These are phyloP conservation scores for Puccinia brachypodii DNA, from an alignment of 1,284 basidiomycete genomes.

Conservation along the genomic window DNA sequence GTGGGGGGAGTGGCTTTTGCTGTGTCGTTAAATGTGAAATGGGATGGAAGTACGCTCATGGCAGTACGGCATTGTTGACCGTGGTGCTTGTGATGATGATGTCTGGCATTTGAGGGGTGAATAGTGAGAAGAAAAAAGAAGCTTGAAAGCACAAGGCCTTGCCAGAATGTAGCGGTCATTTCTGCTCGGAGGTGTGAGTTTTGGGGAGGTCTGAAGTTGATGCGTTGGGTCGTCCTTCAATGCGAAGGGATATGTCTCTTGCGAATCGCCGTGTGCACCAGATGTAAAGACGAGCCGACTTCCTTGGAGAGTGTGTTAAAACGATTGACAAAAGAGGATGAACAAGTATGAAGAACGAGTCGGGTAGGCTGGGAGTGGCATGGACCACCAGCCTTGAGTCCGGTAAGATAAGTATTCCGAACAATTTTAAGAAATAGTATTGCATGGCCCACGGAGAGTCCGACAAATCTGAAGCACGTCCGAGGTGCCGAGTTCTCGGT, in stretches of 20 bases:
- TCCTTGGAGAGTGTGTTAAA: background rate
- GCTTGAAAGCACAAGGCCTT: constrained; percentile 4
- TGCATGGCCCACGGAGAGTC: background rate
- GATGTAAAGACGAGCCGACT: background rate
- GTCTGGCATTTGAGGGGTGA: constrained; percentile 1
- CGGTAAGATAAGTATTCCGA: background rate
- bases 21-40: constrained; percentile 7
- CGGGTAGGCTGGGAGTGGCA: background rate
- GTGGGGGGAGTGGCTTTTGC: background rate
- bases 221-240: background rate
- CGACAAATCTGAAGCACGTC: background rate
- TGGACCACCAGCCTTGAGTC: background rate
- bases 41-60: background rate
- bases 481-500: background rate
- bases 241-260: background rate
- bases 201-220: background rate
- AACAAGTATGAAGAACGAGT: background rate
- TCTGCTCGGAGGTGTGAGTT: background rate
- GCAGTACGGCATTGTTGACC: constrained; percentile 23
- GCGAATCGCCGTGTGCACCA: background rate
- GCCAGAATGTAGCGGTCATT: background rate
- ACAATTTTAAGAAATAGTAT: background rate
- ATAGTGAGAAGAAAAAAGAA: background rate
- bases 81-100: constrained; percentile 22
- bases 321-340: background rate